Evolutionary conservation across 1,284 basidiomycete species (phyloP), one percentile per base, ranked within the genome.

Genomic region (Sphagnurus paluster): DNA sequence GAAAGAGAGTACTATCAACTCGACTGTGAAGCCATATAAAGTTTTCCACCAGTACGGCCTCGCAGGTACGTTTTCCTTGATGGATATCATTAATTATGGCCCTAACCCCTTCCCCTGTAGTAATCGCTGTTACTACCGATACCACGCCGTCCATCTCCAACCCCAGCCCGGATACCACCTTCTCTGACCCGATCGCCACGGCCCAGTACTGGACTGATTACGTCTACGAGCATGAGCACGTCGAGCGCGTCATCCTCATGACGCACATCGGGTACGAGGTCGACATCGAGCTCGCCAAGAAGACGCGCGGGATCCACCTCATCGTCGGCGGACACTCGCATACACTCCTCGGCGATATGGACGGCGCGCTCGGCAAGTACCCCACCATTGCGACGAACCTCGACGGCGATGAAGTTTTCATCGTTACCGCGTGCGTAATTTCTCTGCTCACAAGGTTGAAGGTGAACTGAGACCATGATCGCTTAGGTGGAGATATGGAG

Each of bases 91-190:
- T n/a, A n/a, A n/a, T 34, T 7, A 4, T 2, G 30, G 14, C 13
- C 20, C 2, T n/a, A 13, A 5, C 11, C 10, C 26, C 8, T 9
- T 30, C 3, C 30, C 3, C n/a, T 14, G 8, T n/a, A 47, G 45
- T 47, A 19, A 48, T 48, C 30, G 46, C 46, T 26, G 41, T 48
- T n/a, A 48, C 46, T 1, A 48, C 46, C 3, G 46, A 48, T 32
- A 48, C 46, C 3, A 28, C 39, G 21, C 46, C 40, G 11, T 48
- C 46, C 9, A 48, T 48, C 29, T 48, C 46, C 8, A 48, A 43
- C 16, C 46, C 46, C 30, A 48, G 33, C 41, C 14, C 38, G 11
- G 46, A 48, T 28, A 48, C 46, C 21, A 37, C 43, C 20, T 48
- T 48, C 17, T 34, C 46, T 5, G 46, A 48, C n/a, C 46, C 46